Base-by-base conservation (phyloP, 352 stramenopile species). In the Albugo candida region DNA sequence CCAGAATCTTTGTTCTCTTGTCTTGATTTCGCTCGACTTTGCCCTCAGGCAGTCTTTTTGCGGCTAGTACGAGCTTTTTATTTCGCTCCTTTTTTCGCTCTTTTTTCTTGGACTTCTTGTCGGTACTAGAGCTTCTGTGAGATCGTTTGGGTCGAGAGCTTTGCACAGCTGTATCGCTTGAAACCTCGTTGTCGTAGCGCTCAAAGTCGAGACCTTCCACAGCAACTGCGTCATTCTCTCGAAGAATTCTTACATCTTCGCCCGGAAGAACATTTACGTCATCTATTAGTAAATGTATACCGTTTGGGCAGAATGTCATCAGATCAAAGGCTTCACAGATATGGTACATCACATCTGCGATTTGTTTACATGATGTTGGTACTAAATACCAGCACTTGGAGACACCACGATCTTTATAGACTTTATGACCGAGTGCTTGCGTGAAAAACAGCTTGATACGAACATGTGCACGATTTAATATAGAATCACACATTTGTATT, bases 371-470 rank as follows among this genome's bases (percentile, higher is more conserved):
- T 8, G 60, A 52, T 0, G n/a, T 37, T 12, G 75, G 66, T 10
- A 87, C 39, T 16, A 84, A 52, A 46, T 71, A 84, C 71, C 71
- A 87, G 51, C 75, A 84, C 13, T 64, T 56, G 19, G 58, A 56
- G 49, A 82, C 83, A 0, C 71, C 71, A 39, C 61, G 65, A 0
- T 48, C 49, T 8, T 62, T 64, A 47, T 59, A 55, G 46, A 87
- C 48, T 19, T 73, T 59, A 24, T 54, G 56, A 31, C 45, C 66
- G 17, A 83, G 48, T 11, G 70, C 70, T 21, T 78, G 70, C 20
- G 41, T 47, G 46, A 87, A 84, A 48, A 73, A 58, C 34, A 87
- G 55, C 36, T 66, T 65, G 13, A 79, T 50, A 21, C 64, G 64
- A 43, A 43, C 38, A 8, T 31, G 24, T 10, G 3, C 24, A 31